Conservation (phyloP, 2,329 filamentous ascomycete genomes). For the Penicillium oxalicum region DNA sequence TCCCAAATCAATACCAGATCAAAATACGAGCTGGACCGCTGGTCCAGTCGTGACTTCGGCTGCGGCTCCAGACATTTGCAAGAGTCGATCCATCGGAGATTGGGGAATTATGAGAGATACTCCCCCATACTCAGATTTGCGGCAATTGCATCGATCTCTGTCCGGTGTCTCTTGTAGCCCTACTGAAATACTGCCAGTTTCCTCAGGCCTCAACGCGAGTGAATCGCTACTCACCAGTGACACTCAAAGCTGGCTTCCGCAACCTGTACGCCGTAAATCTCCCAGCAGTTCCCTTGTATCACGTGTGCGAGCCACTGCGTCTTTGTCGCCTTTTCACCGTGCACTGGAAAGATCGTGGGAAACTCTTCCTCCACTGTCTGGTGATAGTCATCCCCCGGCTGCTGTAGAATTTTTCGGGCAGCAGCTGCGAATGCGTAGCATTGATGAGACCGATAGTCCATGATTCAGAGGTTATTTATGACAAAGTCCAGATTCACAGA, state of each 20-base stretch:
- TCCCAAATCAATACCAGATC: too few species aligned
- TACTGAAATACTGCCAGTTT: constrained; percentile 1
- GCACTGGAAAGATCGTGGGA: background rate
- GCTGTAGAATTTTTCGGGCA: constrained; percentile 16
- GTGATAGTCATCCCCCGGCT: background rate
- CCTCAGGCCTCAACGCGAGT: background rate
- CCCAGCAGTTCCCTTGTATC: background rate
- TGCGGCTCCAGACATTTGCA: too few species aligned
- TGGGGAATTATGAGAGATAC: too few species aligned
- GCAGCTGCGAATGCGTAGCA: constrained; percentile 2
- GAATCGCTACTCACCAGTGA: constrained; percentile 3
- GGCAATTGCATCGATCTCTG: background rate
- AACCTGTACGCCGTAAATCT: constrained; percentile 1
- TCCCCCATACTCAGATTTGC: too few species aligned
- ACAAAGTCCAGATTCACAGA: too few species aligned
- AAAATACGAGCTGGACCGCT: too few species aligned
- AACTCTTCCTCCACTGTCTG: background rate
- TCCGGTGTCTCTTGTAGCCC: background rate
- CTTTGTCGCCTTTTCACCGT: background rate
- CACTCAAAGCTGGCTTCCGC: constrained; percentile 13
- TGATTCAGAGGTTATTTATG: background rate
- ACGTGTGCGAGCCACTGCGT: background rate
- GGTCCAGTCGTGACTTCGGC: too few species aligned
- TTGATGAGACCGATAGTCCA: background rate
- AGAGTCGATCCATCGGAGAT: too few species aligned